Base-by-base conservation (phyloP, 2,329 filamentous ascomycete species). In the Pleurostoma richardsiae region DNA sequence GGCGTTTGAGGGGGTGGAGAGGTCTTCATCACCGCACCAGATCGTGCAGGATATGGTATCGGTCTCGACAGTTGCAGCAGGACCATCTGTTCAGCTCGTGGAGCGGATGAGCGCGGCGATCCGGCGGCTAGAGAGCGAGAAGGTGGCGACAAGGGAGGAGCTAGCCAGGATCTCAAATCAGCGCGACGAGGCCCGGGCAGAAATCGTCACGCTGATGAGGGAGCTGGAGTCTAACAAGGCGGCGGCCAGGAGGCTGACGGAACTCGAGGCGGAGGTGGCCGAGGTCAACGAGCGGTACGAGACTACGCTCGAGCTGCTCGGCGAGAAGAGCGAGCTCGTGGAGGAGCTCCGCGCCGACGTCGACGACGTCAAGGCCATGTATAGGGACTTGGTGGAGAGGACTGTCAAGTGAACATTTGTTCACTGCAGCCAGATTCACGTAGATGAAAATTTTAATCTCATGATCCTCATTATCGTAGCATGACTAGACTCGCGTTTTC, bases 101-200 rank as follows among this genome's bases (percentile, higher is more conserved):
- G 94, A 97, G 68, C 82, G 92, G 45, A 95, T 99, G 89, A 95
- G 88, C 59, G 89, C 91, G 3, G 89, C 90, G 0, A 91, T 99
- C 40, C 86, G 94, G 7, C 82, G 92, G 5, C 74, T 99, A 0
- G 94, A 99, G 62, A 89, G 83, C 42, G 94, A 99, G 62, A 95
- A 95, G 61, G 88, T 94, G 2, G 87, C 86, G 1, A 84, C 85
- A 10, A 90, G 87, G 59, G 94, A 99, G 61, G 94, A 99, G 64
- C 75, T 96, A 53, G 74, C 79, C 0, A 77, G 92, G 6, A 79
- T 99, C 19, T 83, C 83, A 5, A 75, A 79, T n/a, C 94, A 99
- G 65, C 80, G 94, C 41, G 94, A 99, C 59, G 90, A 96, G 62
- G 90, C 92, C 3, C 77, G 94, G n/a, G 78, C 85, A 44, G 90